These are phyloP conservation scores for Elaeis guineensis DNA, from an alignment of 176 grass and related monocot genomes.

Conservation along the genomic window DNA sequence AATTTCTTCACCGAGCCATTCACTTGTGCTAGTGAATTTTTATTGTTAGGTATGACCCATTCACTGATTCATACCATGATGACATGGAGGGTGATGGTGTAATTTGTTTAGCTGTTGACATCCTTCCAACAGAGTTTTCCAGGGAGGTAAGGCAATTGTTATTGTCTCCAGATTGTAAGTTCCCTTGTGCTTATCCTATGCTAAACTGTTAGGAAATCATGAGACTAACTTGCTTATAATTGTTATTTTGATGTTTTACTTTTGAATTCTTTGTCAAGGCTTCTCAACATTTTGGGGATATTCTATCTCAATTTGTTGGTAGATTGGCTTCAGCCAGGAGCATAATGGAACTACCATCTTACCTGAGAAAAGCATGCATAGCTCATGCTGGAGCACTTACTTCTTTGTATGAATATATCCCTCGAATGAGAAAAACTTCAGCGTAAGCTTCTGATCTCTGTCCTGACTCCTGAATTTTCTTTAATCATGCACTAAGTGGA, in stretches of 20 bases:
- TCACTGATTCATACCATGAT: constrained; percentile 65
- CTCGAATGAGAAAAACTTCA: constrained; percentile 72
- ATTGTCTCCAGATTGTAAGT: too few species aligned
- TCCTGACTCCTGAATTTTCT: constrained; percentile 6
- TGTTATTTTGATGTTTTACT: background rate
- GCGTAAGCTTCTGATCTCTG: constrained; percentile 44
- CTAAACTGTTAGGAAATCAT: background rate
- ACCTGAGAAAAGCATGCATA: constrained; percentile 85
- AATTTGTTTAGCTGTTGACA: constrained; percentile 89
- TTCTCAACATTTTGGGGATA: constrained; percentile 93
- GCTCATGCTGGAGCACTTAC: constrained; percentile 60
- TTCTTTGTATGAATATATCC: constrained; percentile 84
- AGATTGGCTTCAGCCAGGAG: constrained; percentile 53
- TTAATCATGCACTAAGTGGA: too few species aligned
- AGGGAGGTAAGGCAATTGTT: constrained; percentile 43
- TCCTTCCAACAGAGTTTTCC: constrained; percentile 91
- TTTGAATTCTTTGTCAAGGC: constrained; percentile 41
- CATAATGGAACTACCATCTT: constrained; percentile 61
- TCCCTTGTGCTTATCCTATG: background rate
- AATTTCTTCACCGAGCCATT: too few species aligned
- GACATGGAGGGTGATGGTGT: constrained; percentile 69
- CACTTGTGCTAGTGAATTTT: background rate
- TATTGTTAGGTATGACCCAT: constrained; percentile 56
- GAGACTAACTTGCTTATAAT: background rate
- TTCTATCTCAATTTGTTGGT: constrained; percentile 63